Percentiles rank a stretch among this genome's conserved stretches.
These are phyloP conservation scores for Westerdykella ornata DNA, from an alignment of 2,329 filamentous ascomycete species.

Conservation along the genomic window DNA sequence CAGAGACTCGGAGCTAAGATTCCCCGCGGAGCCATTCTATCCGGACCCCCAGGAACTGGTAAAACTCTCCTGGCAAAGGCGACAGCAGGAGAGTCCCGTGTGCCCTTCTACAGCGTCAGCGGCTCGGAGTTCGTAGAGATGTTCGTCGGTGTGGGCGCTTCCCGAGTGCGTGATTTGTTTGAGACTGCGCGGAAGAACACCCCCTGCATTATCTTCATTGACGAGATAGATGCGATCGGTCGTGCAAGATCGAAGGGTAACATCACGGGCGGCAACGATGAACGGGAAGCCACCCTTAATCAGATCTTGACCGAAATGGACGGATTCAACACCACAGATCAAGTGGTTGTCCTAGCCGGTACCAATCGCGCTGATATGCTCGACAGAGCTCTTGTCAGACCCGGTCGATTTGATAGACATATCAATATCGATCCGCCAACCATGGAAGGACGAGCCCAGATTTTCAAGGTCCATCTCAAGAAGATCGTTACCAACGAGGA, in stretches of 20 bases:
- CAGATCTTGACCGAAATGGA: constrained; percentile 99
- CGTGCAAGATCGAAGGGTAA: constrained; percentile 78
- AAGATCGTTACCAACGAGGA: constrained; percentile 94
- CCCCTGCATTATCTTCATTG: constrained; percentile 98
- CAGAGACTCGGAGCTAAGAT: constrained; percentile 96
- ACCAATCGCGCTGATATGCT: constrained; percentile 93
- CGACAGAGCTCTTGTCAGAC: constrained; percentile 92
- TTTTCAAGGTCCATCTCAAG: constrained; percentile 88
- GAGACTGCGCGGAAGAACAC: constrained; percentile 91
- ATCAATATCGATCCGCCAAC: constrained; percentile 92
- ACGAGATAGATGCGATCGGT: constrained; percentile 97
- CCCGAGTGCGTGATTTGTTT: constrained; percentile 89
- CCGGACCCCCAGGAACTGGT: constrained; percentile 95
- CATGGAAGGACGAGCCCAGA: constrained; percentile 93
- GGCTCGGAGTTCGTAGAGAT: constrained; percentile 99
- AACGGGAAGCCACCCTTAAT: constrained; percentile 93
- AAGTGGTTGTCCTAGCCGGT: constrained; percentile 92
- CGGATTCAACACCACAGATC: constrained; percentile 93
- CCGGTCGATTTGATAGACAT: constrained; percentile 93
- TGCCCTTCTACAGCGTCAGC: constrained; percentile 97
- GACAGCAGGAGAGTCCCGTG: constrained; percentile 90
- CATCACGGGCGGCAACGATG: constrained; percentile 88
- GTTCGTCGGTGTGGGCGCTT: constrained; percentile 98
- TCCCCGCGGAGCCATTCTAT: constrained; percentile 89
- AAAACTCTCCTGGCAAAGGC: constrained; percentile 97